Evolutionary conservation across 306 rosid genomes (phyloP).

Genomic region (Medicago ruthenica): DNA sequence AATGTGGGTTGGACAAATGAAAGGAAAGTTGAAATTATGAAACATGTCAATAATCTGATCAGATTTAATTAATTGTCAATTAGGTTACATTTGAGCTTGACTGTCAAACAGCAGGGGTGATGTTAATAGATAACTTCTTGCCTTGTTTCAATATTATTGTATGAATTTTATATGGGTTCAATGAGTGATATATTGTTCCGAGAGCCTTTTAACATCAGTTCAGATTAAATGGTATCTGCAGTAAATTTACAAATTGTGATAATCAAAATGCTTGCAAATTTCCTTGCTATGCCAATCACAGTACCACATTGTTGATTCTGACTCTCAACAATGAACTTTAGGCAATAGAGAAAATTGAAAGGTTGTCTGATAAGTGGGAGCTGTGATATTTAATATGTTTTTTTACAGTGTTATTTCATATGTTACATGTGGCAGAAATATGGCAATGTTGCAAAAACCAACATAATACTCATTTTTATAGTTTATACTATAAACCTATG

Average conservation of each 20-base stretch:
- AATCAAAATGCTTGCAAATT: background rate
- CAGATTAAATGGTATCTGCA: background rate
- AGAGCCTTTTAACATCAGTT: background rate
- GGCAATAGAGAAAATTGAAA: background rate
- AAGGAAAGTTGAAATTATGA: conserved; percentile 8
- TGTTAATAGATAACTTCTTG: background rate
- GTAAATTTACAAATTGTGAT: background rate
- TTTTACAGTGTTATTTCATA: too few species aligned
- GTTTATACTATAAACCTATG: background rate
- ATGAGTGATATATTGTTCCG: background rate
- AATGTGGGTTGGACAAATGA: background rate
- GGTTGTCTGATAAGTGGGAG: background rate
- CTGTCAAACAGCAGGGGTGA: background rate
- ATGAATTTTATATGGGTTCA: background rate
- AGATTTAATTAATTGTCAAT: background rate
- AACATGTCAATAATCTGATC: background rate
- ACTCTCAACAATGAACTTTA: background rate
- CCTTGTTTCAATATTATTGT: conserved; percentile 12
- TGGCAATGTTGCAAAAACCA: background rate
- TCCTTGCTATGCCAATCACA: background rate
- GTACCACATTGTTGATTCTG: background rate
- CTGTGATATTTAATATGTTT: background rate
- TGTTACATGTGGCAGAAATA: background rate
- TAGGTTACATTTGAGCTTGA: background rate
- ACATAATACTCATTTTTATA: background rate